These are phyloP conservation scores for Quercus dentata DNA, from an alignment of 306 rosid species.

Conservation along the genomic window DNA sequence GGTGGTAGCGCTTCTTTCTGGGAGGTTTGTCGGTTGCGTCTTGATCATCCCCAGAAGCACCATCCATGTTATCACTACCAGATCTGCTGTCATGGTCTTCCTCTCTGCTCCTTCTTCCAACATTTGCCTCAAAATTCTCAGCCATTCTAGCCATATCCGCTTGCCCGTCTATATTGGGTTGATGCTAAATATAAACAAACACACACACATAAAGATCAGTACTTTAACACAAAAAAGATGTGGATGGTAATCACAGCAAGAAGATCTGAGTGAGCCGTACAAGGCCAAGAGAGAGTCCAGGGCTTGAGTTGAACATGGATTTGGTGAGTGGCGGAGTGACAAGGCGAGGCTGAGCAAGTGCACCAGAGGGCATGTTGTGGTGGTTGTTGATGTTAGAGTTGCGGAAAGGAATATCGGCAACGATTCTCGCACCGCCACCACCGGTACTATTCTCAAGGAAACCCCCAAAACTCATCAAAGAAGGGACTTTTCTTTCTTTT, in stretches of 20 bases:
- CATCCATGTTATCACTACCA: slow-evolving; percentile 92
- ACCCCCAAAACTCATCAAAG: slow-evolving; percentile 97
- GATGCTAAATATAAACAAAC: slow-evolving; percentile 22
- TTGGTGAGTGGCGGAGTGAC: slow-evolving; percentile 75
- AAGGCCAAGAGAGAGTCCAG: slow-evolving; percentile 87
- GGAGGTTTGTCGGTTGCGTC: slow-evolving; percentile 83
- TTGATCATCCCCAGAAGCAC: slow-evolving; percentile 86
- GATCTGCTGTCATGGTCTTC: slow-evolving; percentile 96
- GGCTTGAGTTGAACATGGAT: slow-evolving; percentile 82
- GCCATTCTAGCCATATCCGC: slow-evolving; percentile 60
- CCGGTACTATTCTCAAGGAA: slow-evolving; percentile 68
- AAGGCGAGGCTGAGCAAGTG: slow-evolving; percentile 68
- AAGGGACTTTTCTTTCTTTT: slow-evolving; percentile 10
- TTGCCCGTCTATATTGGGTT: slow-evolving; percentile 72
- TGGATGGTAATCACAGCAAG: neutral
- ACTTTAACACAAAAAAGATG: neutral
- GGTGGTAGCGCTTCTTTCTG: slow-evolving; percentile 85
- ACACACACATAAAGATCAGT: slow-evolving; percentile 1
- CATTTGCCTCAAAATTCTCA: slow-evolving; percentile 53
- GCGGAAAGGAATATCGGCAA: slow-evolving; percentile 56
- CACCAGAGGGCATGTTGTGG: slow-evolving; percentile 64
- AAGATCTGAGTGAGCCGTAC: slow-evolving; percentile 36
- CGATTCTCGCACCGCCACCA: slow-evolving; percentile 62
- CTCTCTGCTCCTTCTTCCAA: slow-evolving; percentile 70
- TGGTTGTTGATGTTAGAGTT: slow-evolving; percentile 19